phyloP scores from a whole-genome alignment of 257 asterid genomes.

The Solanum tarijense region DNA sequence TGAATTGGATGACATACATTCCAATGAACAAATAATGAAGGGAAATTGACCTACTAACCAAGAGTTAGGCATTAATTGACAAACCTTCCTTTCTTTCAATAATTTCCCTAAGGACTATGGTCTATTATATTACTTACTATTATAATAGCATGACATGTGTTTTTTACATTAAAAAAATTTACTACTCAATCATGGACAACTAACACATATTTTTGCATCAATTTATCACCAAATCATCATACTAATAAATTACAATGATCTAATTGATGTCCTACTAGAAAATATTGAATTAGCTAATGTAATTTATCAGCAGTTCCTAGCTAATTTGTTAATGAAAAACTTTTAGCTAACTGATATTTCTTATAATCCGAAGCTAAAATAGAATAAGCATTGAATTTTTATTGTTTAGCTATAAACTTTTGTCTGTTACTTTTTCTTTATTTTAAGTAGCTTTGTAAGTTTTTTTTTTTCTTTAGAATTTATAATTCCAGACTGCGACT shows the following conservation, averaged over 20 bases:
- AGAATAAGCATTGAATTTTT: too few relatives aligned
- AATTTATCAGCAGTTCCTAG: too few relatives aligned
- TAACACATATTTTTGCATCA: background rate
- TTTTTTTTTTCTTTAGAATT: background rate
- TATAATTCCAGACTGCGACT: background rate
- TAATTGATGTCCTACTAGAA: background rate
- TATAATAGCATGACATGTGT: background rate
- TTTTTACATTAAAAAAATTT: background rate
- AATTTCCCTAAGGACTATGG: background rate
- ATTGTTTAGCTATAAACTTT: too few relatives aligned
- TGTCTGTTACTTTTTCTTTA: too few relatives aligned
- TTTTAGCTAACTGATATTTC: background rate
- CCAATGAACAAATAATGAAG: background rate
- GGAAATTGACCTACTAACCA: background rate
- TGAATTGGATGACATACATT: background rate
- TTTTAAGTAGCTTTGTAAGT: background rate
- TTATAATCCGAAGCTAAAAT: too few relatives aligned
- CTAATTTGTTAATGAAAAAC: too few relatives aligned
- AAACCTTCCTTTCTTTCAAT: background rate
- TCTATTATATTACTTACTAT: background rate
- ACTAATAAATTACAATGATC: background rate
- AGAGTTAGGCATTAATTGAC: background rate
- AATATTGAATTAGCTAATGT: too few relatives aligned
- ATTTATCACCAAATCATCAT: background rate
- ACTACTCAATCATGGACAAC: background rate